Evolutionary conservation across 371 early-diverging fungal species (phyloP), one percentile per base, ranked within the genome.

Genomic region (Nematocida sp.): DNA sequence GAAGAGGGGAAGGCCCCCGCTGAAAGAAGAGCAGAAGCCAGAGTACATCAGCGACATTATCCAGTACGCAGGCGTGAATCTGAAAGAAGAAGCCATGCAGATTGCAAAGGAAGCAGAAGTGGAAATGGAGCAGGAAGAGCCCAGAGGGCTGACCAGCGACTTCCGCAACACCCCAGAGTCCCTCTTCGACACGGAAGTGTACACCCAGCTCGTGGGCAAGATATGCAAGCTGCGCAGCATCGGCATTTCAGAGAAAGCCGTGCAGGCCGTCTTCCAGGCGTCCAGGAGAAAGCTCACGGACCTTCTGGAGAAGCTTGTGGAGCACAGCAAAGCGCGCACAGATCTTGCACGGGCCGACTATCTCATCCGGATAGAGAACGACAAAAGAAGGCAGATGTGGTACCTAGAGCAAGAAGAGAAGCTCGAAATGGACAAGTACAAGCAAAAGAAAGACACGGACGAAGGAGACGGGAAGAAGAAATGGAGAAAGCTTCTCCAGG

Each of bases 1-100:
- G 5, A 75, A 67, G 46, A 64, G 60, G 36, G 63, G 40, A 37
- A 51, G 58, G 66, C 76, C 55, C 23, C 41, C 64, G 11, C 29
- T 3, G 4, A 63, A 76, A 41, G 65, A 76, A 17, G 84, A 82
- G 21, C 79, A 81, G 45, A 84, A 84, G 52, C 78, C 83, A 32
- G 84, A 84, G 46, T 64, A 80, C 62, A 76, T 84, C 25, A 77
- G 80, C 31, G 84, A 84, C 75, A 81, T 84, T 27, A 80, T 84
- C 4, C 81, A 84, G 37, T 84, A 84, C 56, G 76, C 80, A 13
- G 82, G 83, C 41, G 78, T 84, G 0, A 81, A 84, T 64, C 57
- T 84, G 13, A 84, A 83, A 70, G 80, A 83, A 63, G 84, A 84
- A 57, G 78, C 78, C 25, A 78, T 80, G 27, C 76, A 78, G 15